Conservation (phyloP, 768 basidiomycete species). For the Postia placenta region DNA sequence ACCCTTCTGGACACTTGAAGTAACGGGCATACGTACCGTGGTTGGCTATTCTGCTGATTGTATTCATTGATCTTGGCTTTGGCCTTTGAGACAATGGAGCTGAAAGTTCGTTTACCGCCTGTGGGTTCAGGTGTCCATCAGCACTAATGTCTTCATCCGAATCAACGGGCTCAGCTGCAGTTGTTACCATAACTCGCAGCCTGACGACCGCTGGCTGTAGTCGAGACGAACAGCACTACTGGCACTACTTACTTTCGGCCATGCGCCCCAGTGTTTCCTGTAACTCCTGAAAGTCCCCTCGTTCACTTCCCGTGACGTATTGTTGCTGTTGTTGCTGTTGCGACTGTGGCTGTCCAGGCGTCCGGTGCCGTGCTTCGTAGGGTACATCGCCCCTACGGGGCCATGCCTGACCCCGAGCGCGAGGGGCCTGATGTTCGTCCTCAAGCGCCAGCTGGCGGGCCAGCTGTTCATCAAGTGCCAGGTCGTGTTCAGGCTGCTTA, state of each 20-base stretch:
- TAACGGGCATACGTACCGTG: not conserved
- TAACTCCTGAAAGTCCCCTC: conserved; percentile 50
- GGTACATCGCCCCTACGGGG: conserved; percentile 17
- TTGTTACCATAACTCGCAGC: not conserved
- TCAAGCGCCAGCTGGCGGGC: conserved; percentile 69
- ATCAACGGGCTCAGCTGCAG: not conserved
- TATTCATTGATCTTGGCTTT: conserved; percentile 82
- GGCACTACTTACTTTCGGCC: conserved; percentile 62
- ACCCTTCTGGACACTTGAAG: too few species aligned
- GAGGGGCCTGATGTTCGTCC: conserved; percentile 25
- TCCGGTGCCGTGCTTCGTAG: conserved; percentile 12
- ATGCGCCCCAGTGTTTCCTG: conserved; percentile 71
- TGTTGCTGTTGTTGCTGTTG: conserved; percentile 3
- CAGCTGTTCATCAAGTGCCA: conserved; percentile 74
- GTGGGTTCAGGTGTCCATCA: not conserved
- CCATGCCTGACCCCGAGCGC: conserved; percentile 15
- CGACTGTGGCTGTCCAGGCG: not conserved
- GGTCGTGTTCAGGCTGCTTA: conserved; percentile 16
- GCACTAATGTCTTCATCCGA: too few species aligned
- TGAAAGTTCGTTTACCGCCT: conserved; percentile 73
- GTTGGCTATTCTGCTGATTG: conserved; percentile 46
- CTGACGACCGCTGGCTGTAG: too few species aligned
- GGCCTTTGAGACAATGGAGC: conserved; percentile 64
- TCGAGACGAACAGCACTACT: not conserved
- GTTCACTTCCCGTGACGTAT: conserved; percentile 9